Evolutionary conservation across 1,284 basidiomycete genomes (phyloP).

Genomic region (Puccinia coronata): DNA sequence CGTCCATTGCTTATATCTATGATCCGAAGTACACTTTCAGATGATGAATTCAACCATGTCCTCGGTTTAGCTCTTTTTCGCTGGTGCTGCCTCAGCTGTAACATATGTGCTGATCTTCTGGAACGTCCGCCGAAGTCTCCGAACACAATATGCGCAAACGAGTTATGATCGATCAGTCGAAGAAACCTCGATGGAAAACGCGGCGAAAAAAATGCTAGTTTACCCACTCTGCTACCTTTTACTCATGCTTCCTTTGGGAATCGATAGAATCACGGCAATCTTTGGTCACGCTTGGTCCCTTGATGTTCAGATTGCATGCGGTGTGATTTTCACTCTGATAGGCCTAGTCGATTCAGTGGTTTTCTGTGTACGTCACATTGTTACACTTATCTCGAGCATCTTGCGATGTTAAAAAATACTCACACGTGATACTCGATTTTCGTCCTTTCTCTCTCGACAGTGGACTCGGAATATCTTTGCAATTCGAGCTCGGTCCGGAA

Average conservation of each 20-base stretch:
- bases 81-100: slow-evolving; percentile 28
- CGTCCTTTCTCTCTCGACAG: not conserved
- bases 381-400: not conserved
- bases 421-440: not conserved
- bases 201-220: slow-evolving; percentile 44
- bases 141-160: slow-evolving; percentile 17
- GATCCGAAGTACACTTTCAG: not conserved
- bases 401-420: not conserved
- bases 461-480: slow-evolving; percentile 44
- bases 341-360: slow-evolving; percentile 40
- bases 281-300: slow-evolving; percentile 30
- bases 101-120: slow-evolving; percentile 34
- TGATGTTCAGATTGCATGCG: slow-evolving; percentile 42
- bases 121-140: slow-evolving; percentile 26
- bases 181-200: slow-evolving; percentile 40
- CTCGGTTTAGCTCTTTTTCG: slow-evolving; percentile 25
- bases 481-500: not conserved
- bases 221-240: slow-evolving; percentile 48
- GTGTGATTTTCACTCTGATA: slow-evolving; percentile 30
- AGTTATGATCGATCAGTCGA: slow-evolving; percentile 23
- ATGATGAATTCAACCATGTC: not conserved
- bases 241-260: slow-evolving; percentile 34
- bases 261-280: slow-evolving; percentile 25
- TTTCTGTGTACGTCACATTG: slow-evolving; percentile 25
- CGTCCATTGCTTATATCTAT: not conserved